A percentile compares a stretch with the other conserved stretches of the same genome.
Conservation (phyloP, 1,284 basidiomycete species). For the Trichosporon coremiiforme region DNA sequence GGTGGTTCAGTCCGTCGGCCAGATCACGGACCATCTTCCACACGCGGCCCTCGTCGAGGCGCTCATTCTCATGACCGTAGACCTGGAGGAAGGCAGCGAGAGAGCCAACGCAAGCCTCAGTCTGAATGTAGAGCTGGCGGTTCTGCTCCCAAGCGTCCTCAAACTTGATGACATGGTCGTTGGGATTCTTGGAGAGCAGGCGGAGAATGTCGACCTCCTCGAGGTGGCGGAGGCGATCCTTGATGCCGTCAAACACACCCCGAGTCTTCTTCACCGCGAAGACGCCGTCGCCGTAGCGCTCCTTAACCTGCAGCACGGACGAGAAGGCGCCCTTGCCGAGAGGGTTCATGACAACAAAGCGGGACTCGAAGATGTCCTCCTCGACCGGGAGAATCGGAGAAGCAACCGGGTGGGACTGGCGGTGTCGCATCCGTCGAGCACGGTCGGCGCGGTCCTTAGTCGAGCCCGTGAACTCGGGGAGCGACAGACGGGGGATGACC, state of each 20-base stretch:
- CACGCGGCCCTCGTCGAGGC: slow-evolving; percentile 86
- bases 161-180: slow-evolving; percentile 84
- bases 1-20: slow-evolving; percentile 81
- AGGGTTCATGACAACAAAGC: slow-evolving; percentile 75
- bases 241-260: slow-evolving; percentile 79
- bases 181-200: slow-evolving; percentile 65
- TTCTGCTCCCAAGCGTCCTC: slow-evolving; percentile 96
- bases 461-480: slow-evolving; percentile 49
- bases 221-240: slow-evolving; percentile 82
- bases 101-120: slow-evolving; percentile 93
- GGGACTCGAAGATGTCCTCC: slow-evolving; percentile 54
- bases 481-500: slow-evolving; percentile 49
- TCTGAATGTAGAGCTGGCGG: slow-evolving; percentile 85
- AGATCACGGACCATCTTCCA: slow-evolving; percentile 97
- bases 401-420: slow-evolving; percentile 51
- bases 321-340: slow-evolving; percentile 94
- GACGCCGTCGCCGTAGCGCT: slow-evolving; percentile 64
- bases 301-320: slow-evolving; percentile 84
- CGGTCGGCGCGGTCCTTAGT: slow-evolving; percentile 34
- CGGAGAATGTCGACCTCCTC: slow-evolving; percentile 95
- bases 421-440: slow-evolving; percentile 50
- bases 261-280: slow-evolving; percentile 96
- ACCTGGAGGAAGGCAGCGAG: slow-evolving; percentile 89
- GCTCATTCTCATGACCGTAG: slow-evolving; percentile 80
- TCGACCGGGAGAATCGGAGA: slow-evolving; percentile 38